Conservation (phyloP, 2,329 filamentous ascomycete genomes). For the Colletotrichum sp. region DNA sequence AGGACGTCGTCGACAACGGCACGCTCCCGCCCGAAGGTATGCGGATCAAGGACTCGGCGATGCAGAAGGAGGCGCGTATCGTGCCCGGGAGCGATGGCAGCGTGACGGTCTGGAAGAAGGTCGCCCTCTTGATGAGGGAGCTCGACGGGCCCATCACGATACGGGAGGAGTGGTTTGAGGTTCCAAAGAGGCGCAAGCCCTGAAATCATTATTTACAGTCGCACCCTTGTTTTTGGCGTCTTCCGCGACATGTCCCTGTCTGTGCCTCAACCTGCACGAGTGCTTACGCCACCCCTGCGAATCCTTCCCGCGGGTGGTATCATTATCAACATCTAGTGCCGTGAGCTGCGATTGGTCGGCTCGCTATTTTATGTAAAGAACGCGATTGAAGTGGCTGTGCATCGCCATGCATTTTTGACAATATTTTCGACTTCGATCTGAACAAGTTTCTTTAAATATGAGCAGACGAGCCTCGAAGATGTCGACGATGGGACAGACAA, state of each 20-base stretch:
- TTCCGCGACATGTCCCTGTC: background rate
- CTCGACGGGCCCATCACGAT: background rate
- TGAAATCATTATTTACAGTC: background rate
- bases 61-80: background rate
- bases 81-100: background rate
- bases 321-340: background rate
- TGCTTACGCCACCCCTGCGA: background rate
- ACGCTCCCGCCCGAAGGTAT: constrained; percentile 29
- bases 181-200: background rate
- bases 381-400: background rate
- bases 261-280: background rate
- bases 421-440: background rate
- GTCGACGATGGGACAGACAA: background rate
- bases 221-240: background rate
- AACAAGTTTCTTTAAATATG: background rate
- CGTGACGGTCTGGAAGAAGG: background rate
- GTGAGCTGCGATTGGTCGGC: background rate
- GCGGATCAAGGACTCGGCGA: constrained; percentile 28
- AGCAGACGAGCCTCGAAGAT: background rate
- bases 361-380: background rate
- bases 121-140: constrained; percentile 8
- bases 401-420: background rate
- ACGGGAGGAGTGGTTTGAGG: background rate
- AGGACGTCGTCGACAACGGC: constrained; percentile 22
- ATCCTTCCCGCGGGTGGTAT: background rate